Conservation (phyloP, 2,329 filamentous ascomycete genomes). For the Xylariaceae sp. region DNA sequence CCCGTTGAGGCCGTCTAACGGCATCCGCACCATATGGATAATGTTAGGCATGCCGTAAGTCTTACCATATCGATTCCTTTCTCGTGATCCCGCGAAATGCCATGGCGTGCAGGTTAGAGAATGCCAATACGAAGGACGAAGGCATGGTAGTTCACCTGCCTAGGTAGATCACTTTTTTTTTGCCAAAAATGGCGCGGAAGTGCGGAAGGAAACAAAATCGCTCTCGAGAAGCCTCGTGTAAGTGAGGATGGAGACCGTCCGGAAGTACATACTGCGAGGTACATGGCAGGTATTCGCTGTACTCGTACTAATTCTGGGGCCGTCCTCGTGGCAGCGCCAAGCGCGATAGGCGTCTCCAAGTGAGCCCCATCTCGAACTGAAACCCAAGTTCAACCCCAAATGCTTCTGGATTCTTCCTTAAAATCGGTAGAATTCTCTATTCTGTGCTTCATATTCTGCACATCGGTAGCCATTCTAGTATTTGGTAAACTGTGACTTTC, state of each 20-base stretch:
- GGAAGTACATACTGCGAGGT: not conserved
- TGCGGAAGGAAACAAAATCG: not conserved
- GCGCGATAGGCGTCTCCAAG: not conserved
- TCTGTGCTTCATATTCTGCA: too few species aligned
- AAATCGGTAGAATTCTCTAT: not conserved
- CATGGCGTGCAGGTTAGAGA: too few species aligned
- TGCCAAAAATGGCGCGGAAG: not conserved
- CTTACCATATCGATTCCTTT: not conserved
- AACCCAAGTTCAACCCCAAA: not conserved
- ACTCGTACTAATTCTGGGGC: too few species aligned
- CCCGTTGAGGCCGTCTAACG: not conserved
- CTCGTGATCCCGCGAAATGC: not conserved
- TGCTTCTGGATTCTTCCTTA: not conserved
- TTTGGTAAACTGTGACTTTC: too few species aligned
- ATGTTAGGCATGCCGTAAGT: not conserved
- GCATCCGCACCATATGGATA: not conserved
- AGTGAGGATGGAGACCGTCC: not conserved
- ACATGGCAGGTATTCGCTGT: not conserved
- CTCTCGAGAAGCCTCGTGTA: not conserved
- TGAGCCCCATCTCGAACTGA: not conserved
- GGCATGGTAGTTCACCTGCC: too few species aligned
- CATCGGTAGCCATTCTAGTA: too few species aligned
- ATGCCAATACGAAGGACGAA: too few species aligned
- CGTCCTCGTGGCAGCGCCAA: not conserved
- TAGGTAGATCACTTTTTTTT: not conserved